Percentiles rank a stretch among this genome's conserved stretches.
Evolutionary conservation across 1,284 basidiomycete genomes (phyloP).

Genomic region (Irpex sp.): DNA sequence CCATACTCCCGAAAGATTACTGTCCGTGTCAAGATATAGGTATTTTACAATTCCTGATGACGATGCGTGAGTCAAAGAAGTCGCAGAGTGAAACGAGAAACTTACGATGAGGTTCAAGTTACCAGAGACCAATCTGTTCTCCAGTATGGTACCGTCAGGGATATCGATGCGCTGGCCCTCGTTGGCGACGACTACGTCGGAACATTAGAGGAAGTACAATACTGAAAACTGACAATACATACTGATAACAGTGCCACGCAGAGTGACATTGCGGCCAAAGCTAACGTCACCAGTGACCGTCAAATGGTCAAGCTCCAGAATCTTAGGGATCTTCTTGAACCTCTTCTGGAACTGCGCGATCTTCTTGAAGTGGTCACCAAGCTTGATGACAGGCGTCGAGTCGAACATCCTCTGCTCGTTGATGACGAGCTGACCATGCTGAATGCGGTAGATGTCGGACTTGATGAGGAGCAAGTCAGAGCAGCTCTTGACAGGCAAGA

Average conservation of each 20-base stretch:
- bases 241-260: slow-evolving; percentile 84
- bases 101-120: slow-evolving; percentile 26
- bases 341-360: slow-evolving; percentile 97
- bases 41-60: slow-evolving; percentile 9
- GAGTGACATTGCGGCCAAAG: slow-evolving; percentile 89
- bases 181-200: slow-evolving; percentile 65
- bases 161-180: slow-evolving; percentile 95
- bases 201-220: background rate
- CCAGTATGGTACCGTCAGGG: slow-evolving; percentile 90
- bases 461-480: slow-evolving; percentile 94
- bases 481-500: slow-evolving; percentile 94
- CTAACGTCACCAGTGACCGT: slow-evolving; percentile 95
- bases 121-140: slow-evolving; percentile 57
- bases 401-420: slow-evolving; percentile 88
- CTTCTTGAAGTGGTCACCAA: slow-evolving; percentile 91
- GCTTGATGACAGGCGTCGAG: slow-evolving; percentile 96
- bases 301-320: slow-evolving; percentile 92
- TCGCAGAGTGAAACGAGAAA: background rate
- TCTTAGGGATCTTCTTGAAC: slow-evolving; percentile 95
- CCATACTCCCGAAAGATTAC: background rate
- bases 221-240: slow-evolving; percentile 15
- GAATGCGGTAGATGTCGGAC: slow-evolving; percentile 92
- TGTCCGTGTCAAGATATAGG: background rate
- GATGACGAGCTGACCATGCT: slow-evolving; percentile 93
- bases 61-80: background rate